Evolutionary conservation across 805 yeast species (phyloP).

Genomic region (Zygoascus bituminiphila): DNA sequence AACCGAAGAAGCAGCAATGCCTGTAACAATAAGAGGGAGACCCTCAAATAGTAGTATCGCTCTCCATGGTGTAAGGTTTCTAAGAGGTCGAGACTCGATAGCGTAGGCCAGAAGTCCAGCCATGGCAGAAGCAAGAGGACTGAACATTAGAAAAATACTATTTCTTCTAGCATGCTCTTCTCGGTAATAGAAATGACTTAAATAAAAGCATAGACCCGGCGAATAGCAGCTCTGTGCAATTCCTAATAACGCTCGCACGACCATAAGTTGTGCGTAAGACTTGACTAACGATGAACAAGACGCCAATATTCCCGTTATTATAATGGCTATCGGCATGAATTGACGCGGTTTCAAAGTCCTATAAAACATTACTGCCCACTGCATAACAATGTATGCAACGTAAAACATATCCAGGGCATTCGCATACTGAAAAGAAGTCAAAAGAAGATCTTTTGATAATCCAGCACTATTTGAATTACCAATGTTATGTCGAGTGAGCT

Average conservation of each 20-base stretch:
- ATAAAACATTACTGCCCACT: conserved; percentile 27
- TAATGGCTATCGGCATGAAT: conserved; percentile 11
- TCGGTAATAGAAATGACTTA: too few relatives aligned
- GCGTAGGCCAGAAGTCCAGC: too few relatives aligned
- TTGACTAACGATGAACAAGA: conserved; percentile 38
- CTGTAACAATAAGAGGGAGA: too few relatives aligned
- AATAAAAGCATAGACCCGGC: too few relatives aligned
- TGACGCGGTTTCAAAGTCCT: conserved; percentile 7
- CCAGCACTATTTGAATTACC: conserved; percentile 49
- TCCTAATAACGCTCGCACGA: conserved; percentile 34
- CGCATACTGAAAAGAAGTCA: conserved; percentile 36
- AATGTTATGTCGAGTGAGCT: conserved; percentile 43
- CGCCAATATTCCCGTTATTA: conserved; percentile 20
- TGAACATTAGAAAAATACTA: too few relatives aligned
- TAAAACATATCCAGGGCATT: conserved; percentile 39
- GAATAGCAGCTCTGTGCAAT: too few relatives aligned
- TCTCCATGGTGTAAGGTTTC: too few relatives aligned
- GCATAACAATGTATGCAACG: conserved; percentile 41
- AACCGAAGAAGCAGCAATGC: too few relatives aligned
- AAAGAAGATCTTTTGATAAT: conserved; percentile 35
- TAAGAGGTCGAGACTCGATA: too few relatives aligned
- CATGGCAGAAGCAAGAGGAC: too few relatives aligned
- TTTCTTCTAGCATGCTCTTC: too few relatives aligned
- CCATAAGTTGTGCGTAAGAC: conserved; percentile 35
- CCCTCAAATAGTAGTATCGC: too few relatives aligned